Conservation (phyloP, 2,329 filamentous ascomycete species). For the Ceratocystis diversiconidia region DNA sequence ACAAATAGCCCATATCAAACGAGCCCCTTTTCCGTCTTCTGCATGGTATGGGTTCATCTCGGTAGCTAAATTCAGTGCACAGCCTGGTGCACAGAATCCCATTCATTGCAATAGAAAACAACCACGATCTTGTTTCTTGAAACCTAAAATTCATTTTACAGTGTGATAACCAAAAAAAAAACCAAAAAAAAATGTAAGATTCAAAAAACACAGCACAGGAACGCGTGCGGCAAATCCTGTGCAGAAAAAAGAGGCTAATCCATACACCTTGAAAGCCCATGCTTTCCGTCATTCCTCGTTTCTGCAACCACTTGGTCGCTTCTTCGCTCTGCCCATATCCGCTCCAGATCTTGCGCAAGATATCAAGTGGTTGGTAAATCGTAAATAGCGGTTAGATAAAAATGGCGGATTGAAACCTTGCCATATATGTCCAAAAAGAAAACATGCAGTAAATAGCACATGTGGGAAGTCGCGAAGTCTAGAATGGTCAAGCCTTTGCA, state of each 20-base stretch:
- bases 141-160: neutral
- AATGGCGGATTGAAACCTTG: neutral
- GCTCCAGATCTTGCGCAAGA: neutral
- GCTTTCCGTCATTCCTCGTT: neutral
- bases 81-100: neutral
- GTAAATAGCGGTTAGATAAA: neutral
- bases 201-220: constrained; percentile 17
- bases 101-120: neutral
- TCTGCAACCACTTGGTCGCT: constrained; percentile 4
- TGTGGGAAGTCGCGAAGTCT: neutral
- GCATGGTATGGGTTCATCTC: too few relatives aligned
- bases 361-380: neutral
- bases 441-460: neutral
- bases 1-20: too few relatives aligned
- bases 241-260: constrained; percentile 10
- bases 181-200: constrained; percentile 13
- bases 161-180: constrained; percentile 11
- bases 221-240: neutral
- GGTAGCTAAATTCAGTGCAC: neutral
- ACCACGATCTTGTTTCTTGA: neutral
- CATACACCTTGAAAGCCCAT: constrained; percentile 3
- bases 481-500: too few relatives aligned
- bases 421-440: neutral
- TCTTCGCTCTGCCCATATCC: neutral
- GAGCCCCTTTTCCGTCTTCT: too few relatives aligned